Evolutionary conservation across 257 asterid genomes (phyloP).

Genomic region (Jaltomata sinuosa): DNA sequence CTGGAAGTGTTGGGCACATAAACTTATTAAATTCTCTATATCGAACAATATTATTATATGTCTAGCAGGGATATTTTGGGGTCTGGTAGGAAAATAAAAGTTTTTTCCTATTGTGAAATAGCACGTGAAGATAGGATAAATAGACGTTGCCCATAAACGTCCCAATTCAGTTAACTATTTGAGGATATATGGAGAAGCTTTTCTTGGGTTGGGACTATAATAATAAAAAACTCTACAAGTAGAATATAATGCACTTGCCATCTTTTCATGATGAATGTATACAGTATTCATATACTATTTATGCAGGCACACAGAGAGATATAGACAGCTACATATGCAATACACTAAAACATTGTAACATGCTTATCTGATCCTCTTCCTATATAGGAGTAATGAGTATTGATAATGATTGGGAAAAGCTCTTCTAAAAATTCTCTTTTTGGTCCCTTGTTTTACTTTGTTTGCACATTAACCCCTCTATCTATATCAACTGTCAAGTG

Average conservation of each 20-base stretch:
- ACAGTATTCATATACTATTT: neutral
- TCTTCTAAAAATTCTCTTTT: neutral
- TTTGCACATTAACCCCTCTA: neutral
- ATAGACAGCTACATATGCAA: neutral
- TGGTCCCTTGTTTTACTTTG: neutral
- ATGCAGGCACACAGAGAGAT: neutral
- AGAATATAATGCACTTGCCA: neutral
- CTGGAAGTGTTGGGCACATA: neutral
- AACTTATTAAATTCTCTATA: neutral
- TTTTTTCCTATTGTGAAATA: neutral
- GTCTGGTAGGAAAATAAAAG: neutral
- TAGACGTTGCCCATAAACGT: neutral
- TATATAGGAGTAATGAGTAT: too few relatives aligned
- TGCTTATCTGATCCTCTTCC: neutral
- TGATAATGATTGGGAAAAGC: neutral
- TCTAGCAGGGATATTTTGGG: neutral
- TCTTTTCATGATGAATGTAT: neutral
- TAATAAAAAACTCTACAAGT: neutral
- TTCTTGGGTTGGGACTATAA: slow-evolving; percentile 4
- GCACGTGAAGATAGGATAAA: slow-evolving; percentile 5
- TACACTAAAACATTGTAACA: neutral
- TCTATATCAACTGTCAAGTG: neutral
- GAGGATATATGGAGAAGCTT: neutral
- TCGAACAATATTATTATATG: neutral
- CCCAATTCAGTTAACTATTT: neutral